Percentiles rank a stretch among this genome's conserved stretches.
These are phyloP conservation scores for Aspergillus sp. DNA, from an alignment of 2,329 filamentous ascomycete genomes.

Conservation along the genomic window DNA sequence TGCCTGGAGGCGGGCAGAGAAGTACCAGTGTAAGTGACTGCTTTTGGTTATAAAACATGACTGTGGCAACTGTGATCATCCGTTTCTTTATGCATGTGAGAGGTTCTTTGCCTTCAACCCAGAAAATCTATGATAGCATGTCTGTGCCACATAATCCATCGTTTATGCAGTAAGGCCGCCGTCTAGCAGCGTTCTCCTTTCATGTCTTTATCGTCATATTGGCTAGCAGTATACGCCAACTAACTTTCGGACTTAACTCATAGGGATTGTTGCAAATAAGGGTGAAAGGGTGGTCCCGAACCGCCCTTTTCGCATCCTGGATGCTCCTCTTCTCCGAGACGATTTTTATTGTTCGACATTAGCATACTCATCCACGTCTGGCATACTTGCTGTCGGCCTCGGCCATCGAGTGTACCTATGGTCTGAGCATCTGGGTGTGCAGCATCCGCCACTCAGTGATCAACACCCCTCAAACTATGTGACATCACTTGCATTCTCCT, in stretches of 20 bases:
- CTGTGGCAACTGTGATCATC: too few relatives aligned
- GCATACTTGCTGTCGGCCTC: slow-evolving; percentile 81
- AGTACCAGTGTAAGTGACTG: slow-evolving; percentile 35
- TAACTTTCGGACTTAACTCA: background rate
- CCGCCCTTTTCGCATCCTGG: slow-evolving; percentile 81
- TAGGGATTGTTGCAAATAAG: slow-evolving; percentile 26
- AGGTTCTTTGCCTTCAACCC: background rate
- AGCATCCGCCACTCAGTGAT: slow-evolving; percentile 59
- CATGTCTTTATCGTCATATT: too few relatives aligned
- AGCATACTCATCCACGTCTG: slow-evolving; percentile 74
- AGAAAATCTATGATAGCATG: background rate
- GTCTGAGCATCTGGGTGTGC: slow-evolving; percentile 74
- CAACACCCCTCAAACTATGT: slow-evolving; percentile 57
- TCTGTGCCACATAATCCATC: background rate
- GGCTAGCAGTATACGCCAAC: background rate
- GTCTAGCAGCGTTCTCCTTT: background rate
- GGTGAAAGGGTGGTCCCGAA: slow-evolving; percentile 59
- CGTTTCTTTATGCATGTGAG: background rate
- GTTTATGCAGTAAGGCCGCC: background rate
- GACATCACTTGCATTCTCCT: slow-evolving; percentile 90
- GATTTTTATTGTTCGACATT: slow-evolving; percentile 95
- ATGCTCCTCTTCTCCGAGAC: slow-evolving; percentile 84
- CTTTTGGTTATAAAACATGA: background rate
- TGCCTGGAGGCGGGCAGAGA: slow-evolving; percentile 39
- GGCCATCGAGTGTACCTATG: slow-evolving; percentile 80